Evolutionary conservation across 2,329 filamentous ascomycete genomes (phyloP).

Genomic region (Alternaria postmessia): DNA sequence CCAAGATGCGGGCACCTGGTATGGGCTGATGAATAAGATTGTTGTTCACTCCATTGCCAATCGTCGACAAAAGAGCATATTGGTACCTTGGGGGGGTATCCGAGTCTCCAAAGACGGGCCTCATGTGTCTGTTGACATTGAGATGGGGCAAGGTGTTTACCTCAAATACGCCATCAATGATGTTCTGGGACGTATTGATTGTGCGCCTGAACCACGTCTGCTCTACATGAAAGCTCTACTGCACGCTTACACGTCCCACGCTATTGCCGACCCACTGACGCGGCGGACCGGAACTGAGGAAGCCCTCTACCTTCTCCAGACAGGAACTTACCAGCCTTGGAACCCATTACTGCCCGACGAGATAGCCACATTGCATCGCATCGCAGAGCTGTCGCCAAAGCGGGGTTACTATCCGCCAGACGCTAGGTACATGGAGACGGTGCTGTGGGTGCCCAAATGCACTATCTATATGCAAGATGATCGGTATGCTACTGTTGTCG

Average conservation of each 20-base stretch:
- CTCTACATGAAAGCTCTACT: constrained; percentile 65
- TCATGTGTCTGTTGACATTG: constrained; percentile 57
- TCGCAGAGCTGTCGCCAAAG: constrained; percentile 50
- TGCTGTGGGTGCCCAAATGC: constrained; percentile 41
- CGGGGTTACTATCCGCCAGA: constrained; percentile 44
- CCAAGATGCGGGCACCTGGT: constrained; percentile 68
- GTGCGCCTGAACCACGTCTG: constrained; percentile 63
- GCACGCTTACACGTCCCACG: constrained; percentile 68
- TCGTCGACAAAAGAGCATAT: constrained; percentile 56
- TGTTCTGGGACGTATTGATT: constrained; percentile 64
- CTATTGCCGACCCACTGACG: constrained; percentile 66
- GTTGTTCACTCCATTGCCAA: constrained; percentile 61
- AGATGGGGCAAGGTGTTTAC: constrained; percentile 51
- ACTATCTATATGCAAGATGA: constrained; percentile 44
- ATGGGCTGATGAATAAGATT: constrained; percentile 67
- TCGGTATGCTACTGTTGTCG: constrained; percentile 25
- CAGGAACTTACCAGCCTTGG: constrained; percentile 58
- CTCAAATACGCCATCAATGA: constrained; percentile 63
- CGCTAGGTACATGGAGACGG: constrained; percentile 37
- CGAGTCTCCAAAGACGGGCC: constrained; percentile 29
- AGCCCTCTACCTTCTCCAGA: constrained; percentile 59
- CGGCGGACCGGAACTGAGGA: constrained; percentile 69
- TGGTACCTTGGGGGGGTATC: constrained; percentile 61
- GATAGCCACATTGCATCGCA: constrained; percentile 18
- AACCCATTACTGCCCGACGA: constrained; percentile 14